Evolutionary conservation across 2,329 filamentous ascomycete genomes (phyloP).

Genomic region (Sarocladium brachiariae): DNA sequence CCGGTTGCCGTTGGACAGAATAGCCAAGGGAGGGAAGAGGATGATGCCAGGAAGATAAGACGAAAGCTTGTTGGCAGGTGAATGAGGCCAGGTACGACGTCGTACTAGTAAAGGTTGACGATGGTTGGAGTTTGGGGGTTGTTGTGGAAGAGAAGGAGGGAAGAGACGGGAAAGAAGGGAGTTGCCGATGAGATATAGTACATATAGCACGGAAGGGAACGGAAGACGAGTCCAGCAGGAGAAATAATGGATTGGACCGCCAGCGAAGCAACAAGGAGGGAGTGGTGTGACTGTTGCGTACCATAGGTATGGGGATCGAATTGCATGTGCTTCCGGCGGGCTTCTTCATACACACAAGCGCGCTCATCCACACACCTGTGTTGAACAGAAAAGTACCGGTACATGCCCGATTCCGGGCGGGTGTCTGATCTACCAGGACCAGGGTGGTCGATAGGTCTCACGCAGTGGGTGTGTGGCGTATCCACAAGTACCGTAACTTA

Average conservation of each 20-base stretch:
- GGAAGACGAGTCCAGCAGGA: conserved; percentile 8
- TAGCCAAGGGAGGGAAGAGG: not conserved
- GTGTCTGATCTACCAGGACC: conserved; percentile 5
- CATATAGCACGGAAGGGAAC: not conserved
- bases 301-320: not conserved
- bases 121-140: not conserved
- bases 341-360: no score
- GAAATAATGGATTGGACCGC: not conserved
- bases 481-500: no score
- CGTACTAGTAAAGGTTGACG: not conserved
- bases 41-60: conserved; percentile 1
- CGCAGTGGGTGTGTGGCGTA: no score
- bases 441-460: no score
- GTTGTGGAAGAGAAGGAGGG: not conserved
- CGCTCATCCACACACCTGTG: no score
- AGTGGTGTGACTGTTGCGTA: not conserved
- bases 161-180: not conserved
- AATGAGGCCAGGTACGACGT: not conserved
- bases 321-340: conserved; percentile 9
- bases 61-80: not conserved
- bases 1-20: not conserved
- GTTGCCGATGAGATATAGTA: not conserved
- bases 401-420: conserved; percentile 5
- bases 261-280: not conserved
- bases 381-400: conserved; percentile 9